A percentile compares a stretch with the other conserved stretches of the same genome.
These are phyloP conservation scores for Cladophialophora exuberans DNA, from an alignment of 2,329 filamentous ascomycete genomes.

Conservation along the genomic window DNA sequence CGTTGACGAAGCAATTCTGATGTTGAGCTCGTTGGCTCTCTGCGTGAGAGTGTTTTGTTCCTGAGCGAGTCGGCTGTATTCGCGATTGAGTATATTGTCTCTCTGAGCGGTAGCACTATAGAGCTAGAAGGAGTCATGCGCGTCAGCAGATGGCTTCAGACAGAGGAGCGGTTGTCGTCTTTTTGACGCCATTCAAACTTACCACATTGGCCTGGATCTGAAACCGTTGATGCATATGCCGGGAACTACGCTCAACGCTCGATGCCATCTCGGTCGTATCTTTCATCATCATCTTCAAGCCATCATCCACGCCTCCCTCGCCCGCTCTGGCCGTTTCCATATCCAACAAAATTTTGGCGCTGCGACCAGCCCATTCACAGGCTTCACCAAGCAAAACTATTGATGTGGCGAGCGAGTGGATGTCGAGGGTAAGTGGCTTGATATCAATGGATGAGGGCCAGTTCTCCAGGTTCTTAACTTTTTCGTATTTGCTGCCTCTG, in stretches of 20 bases:
- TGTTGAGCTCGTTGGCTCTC: neutral
- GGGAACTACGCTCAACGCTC: neutral
- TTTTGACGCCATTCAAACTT: too few species aligned
- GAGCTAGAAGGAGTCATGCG: too few species aligned
- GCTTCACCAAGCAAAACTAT: neutral
- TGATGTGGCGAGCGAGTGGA: neutral
- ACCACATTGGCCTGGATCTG: neutral
- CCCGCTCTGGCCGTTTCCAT: neutral
- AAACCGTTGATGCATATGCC: neutral
- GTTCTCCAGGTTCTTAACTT: neutral
- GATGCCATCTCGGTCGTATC: neutral
- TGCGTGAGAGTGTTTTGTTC: neutral
- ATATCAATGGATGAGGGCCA: neutral
- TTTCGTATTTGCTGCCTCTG: neutral
- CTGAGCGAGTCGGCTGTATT: neutral
- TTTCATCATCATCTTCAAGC: neutral
- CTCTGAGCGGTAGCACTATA: neutral
- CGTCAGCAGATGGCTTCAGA: too few species aligned
- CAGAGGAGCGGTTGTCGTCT: too few species aligned
- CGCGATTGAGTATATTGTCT: neutral
- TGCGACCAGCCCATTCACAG: neutral
- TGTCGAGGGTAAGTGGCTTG: neutral
- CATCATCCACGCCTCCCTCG: too few species aligned
- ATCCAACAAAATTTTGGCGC: neutral
- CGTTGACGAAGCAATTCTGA: neutral